Base-by-base conservation (phyloP, 192 early-diverging fungal genomes). In the Geranomyces variabilis region DNA sequence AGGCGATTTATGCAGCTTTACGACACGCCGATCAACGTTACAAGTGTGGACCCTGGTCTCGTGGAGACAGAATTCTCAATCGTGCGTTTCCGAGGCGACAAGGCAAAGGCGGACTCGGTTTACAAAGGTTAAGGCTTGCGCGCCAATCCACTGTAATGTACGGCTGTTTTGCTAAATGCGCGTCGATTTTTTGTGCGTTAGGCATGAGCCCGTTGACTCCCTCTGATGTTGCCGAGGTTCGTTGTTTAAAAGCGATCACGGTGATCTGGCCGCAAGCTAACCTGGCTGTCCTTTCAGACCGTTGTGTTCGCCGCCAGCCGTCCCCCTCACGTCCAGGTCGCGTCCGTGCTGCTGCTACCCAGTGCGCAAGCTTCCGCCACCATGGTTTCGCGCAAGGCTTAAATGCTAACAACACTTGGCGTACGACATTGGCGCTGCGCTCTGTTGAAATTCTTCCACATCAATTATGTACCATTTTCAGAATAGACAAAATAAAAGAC, bases 31-130 rank as follows among this genome's bases (percentile, higher is more conserved):
- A 73, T 84, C 63, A 84, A 79, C 46, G 91, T 97, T n/a, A 91
- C 88, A 0, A 84, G 83, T 66, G 91, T 97, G 46, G 88, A 87
- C 21, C 92, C 95, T 22, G 93, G 90, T 31, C 47, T 67, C 0
- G 63, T 74, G 15, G 90, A 97, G 77, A 97, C 95, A 0, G 95
- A 97, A 74, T 97, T 96, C 86, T 90, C 88, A 17, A 80, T 91
- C 17, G 86, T 97, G 7, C 83, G 95, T 13, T 94, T 89, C 78
- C 88, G 90, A 0, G 91, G 94, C 33, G 83, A 84, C 67, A 73
- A 80, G 56, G 63, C 49, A 15, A 74, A 66, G 56, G 69, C 75
- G 2, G 70, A 77, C 56, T 63, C 70, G 19, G 93, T 96, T 24
- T 96, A 96, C 79, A 84, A 87, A 49, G 93, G 94, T 0, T 41